Evolutionary conservation across 148 eudicot species (phyloP).

Genomic region (Talinum fruticosum): DNA sequence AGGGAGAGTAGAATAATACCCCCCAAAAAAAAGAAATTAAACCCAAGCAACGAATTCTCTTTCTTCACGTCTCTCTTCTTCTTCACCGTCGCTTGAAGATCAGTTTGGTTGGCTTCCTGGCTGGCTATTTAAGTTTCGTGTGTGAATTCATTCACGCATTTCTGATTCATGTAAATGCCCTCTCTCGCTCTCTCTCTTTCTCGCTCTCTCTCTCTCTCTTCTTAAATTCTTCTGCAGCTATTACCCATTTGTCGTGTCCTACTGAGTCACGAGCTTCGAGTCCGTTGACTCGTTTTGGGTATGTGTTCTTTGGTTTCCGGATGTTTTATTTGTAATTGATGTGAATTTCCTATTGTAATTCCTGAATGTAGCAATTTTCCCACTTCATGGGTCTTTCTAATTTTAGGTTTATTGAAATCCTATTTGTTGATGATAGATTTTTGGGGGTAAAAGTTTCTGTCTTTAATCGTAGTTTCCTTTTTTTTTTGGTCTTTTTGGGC

Average conservation of each 20-base stretch:
- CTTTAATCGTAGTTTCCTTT: neutral
- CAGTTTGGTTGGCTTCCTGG: constrained; percentile 3
- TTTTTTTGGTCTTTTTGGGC: neutral
- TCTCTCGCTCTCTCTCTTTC: constrained; percentile 5
- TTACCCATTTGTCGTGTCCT: constrained; percentile 6
- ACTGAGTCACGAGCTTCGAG: constrained; percentile 25
- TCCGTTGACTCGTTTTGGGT: constrained; percentile 30
- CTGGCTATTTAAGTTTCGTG: constrained; percentile 13
- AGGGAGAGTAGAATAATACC: neutral
- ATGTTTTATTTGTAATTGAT: neutral
- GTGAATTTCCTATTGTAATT: too few species aligned
- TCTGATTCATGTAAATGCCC: constrained; percentile 22
- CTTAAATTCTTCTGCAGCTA: neutral
- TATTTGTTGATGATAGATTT: neutral
- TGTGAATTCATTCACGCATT: constrained; percentile 13
- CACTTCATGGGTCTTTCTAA: constrained; percentile 3
- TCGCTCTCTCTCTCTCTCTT: neutral
- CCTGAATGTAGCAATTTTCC: neutral
- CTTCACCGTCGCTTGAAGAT: neutral
- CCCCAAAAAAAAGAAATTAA: neutral
- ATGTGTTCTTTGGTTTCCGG: neutral
- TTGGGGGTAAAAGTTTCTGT: neutral
- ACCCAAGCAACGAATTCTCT: constrained; percentile 25
- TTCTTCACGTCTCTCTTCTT: constrained; percentile 44
- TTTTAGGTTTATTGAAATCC: neutral